Base-by-base conservation (phyloP, 305 asterid species). In the Solanum hybrid region DNA sequence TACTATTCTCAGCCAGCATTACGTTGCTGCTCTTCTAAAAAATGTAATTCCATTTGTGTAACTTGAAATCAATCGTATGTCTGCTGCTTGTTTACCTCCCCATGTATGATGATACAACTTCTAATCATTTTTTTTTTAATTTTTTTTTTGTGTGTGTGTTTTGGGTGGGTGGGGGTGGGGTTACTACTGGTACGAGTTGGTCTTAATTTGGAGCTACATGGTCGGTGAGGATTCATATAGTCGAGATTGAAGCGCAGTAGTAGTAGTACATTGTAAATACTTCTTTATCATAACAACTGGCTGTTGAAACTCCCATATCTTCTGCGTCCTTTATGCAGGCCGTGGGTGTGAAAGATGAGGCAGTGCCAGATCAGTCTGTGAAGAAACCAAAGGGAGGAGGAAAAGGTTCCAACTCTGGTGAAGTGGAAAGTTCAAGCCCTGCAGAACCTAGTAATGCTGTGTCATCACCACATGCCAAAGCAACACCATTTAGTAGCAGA, bases 371-470 rank as follows among this genome's bases (percentile, higher is more conserved):
- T 89, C 93, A 76, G 85, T 89, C 93, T 24, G 61, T 93, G 42
- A 94, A 94, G 90, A 92, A 87, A 77, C 95, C 90, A 42, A 93
- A 93, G 92, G 93, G 82, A 82, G 96, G 93, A 89, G 97, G 93
- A 89, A 90, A 91, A 84, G 89, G 90, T 64, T 89, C 93, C 61
- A 92, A 93, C 89, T 90, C 90, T 89, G 92, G 92, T 64, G 92
- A 93, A 92, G 89, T 93, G 74, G 96, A 94, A 94, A 91, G 90
- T 79, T 89, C 95, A 20, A 93, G 87, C 69, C 89, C 90, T 67
- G 40, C 79, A 86, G 91, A 87, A 86, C 90, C 92, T 86, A 92
- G 89, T 76, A 83, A 84, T 80, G 89, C 75, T 82, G 81, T 91
- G 91, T 92, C 94, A 79, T 89, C 94, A 39, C 94, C 93, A 78